These are phyloP conservation scores for Protomyces macrosporus DNA, from an alignment of 1,139 yeast genomes.

Conservation along the genomic window DNA sequence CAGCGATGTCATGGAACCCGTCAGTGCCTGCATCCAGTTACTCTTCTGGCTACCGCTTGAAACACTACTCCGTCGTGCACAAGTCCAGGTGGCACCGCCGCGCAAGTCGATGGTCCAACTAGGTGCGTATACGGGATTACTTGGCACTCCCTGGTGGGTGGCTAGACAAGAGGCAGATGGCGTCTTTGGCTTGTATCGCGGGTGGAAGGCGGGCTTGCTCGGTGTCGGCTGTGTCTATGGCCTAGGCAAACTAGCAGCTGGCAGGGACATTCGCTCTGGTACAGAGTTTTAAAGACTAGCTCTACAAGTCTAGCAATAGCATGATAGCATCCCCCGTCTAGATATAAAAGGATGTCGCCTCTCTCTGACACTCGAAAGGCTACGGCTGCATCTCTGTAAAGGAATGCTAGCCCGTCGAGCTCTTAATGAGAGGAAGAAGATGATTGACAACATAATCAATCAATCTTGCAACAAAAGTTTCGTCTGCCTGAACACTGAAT, in stretches of 20 bases:
- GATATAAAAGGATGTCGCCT: background rate
- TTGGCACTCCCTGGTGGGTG: slow-evolving; percentile 49
- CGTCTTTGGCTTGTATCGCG: slow-evolving; percentile 24
- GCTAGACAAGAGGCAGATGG: slow-evolving; percentile 31
- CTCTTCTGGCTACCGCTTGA: slow-evolving; percentile 80
- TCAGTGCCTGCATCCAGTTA: slow-evolving; percentile 60
- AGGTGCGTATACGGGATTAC: slow-evolving; percentile 50
- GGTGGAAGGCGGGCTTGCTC: slow-evolving; percentile 23
- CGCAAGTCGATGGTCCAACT: slow-evolving; percentile 39
- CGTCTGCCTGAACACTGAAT: background rate
- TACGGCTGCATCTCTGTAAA: background rate
- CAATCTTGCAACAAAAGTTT: background rate
- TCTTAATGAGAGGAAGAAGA: slow-evolving; percentile 1
- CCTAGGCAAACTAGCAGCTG: slow-evolving; percentile 15
- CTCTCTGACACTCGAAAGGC: slow-evolving; percentile 2
- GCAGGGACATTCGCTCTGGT: slow-evolving; percentile 3
- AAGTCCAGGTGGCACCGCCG: slow-evolving; percentile 49
- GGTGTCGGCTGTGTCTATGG: slow-evolving; percentile 23
- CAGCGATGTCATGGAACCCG: slow-evolving; percentile 51
- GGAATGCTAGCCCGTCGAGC: background rate
- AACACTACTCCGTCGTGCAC: slow-evolving; percentile 77
- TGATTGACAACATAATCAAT: background rate
- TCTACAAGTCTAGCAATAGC: too few relatives aligned
- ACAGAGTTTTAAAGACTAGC: slow-evolving; percentile 6
- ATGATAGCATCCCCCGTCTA: too few relatives aligned